A percentile compares a stretch with the other conserved stretches of the same genome.
Evolutionary conservation across 768 basidiomycete species (phyloP).

Genomic region (Mycena capillaripes): DNA sequence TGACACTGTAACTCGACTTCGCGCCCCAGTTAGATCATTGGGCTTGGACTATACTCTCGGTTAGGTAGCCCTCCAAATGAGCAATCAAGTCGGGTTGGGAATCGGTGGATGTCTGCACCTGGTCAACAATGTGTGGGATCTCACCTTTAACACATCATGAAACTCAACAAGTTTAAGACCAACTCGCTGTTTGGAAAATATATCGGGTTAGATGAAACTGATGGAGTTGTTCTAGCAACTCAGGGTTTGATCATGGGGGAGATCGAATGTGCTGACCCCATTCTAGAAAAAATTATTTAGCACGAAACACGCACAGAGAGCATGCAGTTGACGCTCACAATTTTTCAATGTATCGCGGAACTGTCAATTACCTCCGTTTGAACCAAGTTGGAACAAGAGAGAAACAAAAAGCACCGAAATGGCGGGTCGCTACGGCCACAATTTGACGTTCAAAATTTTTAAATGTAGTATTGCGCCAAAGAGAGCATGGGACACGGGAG

Average conservation of each 20-base stretch:
- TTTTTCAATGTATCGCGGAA: too few relatives aligned
- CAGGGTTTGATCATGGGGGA: not conserved
- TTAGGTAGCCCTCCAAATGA: not conserved
- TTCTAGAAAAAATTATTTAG: too few relatives aligned
- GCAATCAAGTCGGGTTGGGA: not conserved
- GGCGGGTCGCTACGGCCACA: too few relatives aligned
- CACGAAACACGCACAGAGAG: too few relatives aligned
- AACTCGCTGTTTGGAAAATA: not conserved
- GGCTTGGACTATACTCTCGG: not conserved
- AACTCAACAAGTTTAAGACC: not conserved
- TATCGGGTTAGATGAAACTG: not conserved
- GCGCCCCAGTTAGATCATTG: too few relatives aligned
- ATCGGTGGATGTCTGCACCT: not conserved
- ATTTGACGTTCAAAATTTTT: too few relatives aligned
- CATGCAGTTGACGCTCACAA: too few relatives aligned
- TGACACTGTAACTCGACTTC: not conserved
- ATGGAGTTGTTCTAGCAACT: not conserved
- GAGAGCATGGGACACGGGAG: too few relatives aligned
- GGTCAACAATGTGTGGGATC: not conserved
- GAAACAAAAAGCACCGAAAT: too few relatives aligned
- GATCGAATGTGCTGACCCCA: not conserved
- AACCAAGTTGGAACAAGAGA: too few relatives aligned
- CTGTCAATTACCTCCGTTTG: too few relatives aligned
- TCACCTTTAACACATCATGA: constrained; percentile 3
- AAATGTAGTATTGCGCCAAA: too few relatives aligned